phyloP scores from a whole-genome alignment of 805 yeast genomes.

The Schwanniomyces vanrijiae region DNA sequence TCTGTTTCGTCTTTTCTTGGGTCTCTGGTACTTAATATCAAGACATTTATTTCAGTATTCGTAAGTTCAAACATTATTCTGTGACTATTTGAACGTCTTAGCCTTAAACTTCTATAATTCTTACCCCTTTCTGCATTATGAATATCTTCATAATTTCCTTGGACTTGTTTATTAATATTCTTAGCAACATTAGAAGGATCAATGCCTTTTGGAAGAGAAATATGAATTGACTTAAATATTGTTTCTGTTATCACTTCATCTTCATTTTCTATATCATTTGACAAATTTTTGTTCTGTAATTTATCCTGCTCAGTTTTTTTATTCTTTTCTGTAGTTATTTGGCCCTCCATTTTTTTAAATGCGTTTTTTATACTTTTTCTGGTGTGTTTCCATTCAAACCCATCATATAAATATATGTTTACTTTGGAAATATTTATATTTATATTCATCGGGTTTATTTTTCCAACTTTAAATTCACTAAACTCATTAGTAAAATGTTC shows the following conservation, averaged over 20 bases:
- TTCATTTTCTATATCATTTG: slow-evolving; percentile 2
- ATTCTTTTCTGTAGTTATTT: slow-evolving; percentile 33
- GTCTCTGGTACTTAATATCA: slow-evolving; percentile 47
- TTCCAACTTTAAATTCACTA: not conserved
- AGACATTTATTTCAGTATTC: slow-evolving; percentile 50
- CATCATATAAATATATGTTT: slow-evolving; percentile 67
- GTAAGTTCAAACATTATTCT: slow-evolving; percentile 58
- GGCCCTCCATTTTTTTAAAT: slow-evolving; percentile 58
- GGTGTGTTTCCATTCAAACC: slow-evolving; percentile 89
- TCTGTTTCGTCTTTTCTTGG: slow-evolving; percentile 40
- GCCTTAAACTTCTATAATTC: slow-evolving; percentile 44
- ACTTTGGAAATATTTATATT: slow-evolving; percentile 39
- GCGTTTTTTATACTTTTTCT: slow-evolving; percentile 65
- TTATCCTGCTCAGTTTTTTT: slow-evolving; percentile 2
- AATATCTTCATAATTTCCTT: slow-evolving; percentile 12
- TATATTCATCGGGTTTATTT: slow-evolving; percentile 23
- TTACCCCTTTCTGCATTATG: slow-evolving; percentile 32
- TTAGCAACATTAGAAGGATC: slow-evolving; percentile 48
- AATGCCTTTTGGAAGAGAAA: slow-evolving; percentile 52
- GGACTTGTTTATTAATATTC: slow-evolving; percentile 50
- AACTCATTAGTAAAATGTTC: slow-evolving; percentile 19
- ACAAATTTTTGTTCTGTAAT: not conserved
- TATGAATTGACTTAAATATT: slow-evolving; percentile 76
- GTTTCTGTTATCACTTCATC: slow-evolving; percentile 53
- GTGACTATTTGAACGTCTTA: slow-evolving; percentile 64